Evolutionary conservation across 257 asterid genomes (phyloP).

Genomic region (Solanum raphanifolium): DNA sequence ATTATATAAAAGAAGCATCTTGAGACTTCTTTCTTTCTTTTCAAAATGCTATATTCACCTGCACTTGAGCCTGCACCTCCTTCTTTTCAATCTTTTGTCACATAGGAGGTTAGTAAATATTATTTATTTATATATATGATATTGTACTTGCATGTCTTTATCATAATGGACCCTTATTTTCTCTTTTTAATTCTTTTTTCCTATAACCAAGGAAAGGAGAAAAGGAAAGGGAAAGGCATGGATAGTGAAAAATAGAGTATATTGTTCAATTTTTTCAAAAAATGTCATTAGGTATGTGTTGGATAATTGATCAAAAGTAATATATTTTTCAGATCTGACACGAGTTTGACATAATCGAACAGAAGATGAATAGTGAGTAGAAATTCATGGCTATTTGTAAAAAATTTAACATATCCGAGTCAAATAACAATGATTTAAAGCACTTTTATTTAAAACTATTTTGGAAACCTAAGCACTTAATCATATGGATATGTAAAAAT

Average conservation of each 20-base stretch:
- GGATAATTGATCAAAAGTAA: not conserved
- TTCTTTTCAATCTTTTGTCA: not conserved
- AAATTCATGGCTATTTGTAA: not conserved
- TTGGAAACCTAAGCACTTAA: not conserved
- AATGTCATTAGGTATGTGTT: not conserved
- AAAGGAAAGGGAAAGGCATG: no score
- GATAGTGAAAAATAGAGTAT: not conserved
- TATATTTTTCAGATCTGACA: not conserved
- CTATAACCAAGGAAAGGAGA: not conserved
- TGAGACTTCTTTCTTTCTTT: not conserved
- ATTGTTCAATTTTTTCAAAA: not conserved
- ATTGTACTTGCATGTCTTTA: not conserved
- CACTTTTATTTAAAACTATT: not conserved
- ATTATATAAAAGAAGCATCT: not conserved
- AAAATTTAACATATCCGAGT: not conserved
- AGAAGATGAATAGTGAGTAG: not conserved
- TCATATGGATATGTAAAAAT: not conserved
- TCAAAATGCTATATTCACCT: conserved; percentile 16
- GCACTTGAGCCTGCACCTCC: conserved; percentile 19
- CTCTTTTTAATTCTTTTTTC: not conserved
- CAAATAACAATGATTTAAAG: not conserved
- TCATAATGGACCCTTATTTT: not conserved
- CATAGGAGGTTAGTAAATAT: not conserved
- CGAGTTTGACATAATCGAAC: not conserved
- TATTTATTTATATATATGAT: not conserved